Evolutionary conservation across 306 rosid genomes (phyloP).

Genomic region (Calophaca sinica): DNA sequence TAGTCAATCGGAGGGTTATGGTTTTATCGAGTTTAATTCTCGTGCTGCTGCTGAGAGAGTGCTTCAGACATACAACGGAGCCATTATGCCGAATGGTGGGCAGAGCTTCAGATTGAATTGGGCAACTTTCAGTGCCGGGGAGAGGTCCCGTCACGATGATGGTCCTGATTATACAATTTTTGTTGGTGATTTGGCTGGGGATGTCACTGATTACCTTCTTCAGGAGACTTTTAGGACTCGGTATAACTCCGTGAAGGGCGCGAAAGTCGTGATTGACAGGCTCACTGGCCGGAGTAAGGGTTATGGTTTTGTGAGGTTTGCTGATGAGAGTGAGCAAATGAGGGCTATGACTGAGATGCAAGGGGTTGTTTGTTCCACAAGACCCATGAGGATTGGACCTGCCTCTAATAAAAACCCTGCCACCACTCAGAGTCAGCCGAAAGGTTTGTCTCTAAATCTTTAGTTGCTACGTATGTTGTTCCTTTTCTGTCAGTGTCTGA

Average conservation of each 20-base stretch:
- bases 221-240: slow-evolving; percentile 76
- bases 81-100: slow-evolving; percentile 88
- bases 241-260: slow-evolving; percentile 73
- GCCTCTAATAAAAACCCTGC: slow-evolving; percentile 84
- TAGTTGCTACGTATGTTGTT: background rate
- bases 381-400: slow-evolving; percentile 97
- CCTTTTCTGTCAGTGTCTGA: background rate
- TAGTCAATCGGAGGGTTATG: slow-evolving; percentile 84
- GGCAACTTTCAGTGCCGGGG: slow-evolving; percentile 88
- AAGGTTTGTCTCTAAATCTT: slow-evolving; percentile 57
- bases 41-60: slow-evolving; percentile 82
- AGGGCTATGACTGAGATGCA: slow-evolving; percentile 97
- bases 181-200: slow-evolving; percentile 96
- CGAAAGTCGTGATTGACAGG: slow-evolving; percentile 96
- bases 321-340: slow-evolving; percentile 80
- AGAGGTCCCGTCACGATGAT: slow-evolving; percentile 77
- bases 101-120: slow-evolving; percentile 87
- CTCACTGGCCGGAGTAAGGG: slow-evolving; percentile 88
- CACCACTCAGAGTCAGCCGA: slow-evolving; percentile 57
- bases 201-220: slow-evolving; percentile 81
- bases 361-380: slow-evolving; percentile 81
- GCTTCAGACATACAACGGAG: slow-evolving; percentile 78
- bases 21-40: slow-evolving; percentile 77
- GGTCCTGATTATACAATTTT: slow-evolving; percentile 86
- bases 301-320: slow-evolving; percentile 93